phyloP scores from a whole-genome alignment of 129 eudicot genomes.

The Flaveria sonorensis region DNA sequence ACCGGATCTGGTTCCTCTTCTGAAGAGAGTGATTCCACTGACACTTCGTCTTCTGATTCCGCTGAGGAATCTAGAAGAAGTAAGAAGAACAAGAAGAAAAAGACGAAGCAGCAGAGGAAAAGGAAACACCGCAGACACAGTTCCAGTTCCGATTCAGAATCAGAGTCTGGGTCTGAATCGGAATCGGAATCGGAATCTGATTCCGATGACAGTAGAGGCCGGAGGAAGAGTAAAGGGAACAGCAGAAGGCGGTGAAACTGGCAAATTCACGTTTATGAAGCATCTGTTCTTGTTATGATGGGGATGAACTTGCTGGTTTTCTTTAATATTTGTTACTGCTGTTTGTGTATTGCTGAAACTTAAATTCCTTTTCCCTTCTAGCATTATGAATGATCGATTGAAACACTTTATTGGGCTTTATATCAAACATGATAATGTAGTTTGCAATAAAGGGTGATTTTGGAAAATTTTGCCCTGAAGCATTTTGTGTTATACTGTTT shows the following conservation, averaged over 20 bases:
- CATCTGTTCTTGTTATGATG: conserved; percentile 15
- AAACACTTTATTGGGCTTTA: not conserved
- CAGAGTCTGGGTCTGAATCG: conserved; percentile 56
- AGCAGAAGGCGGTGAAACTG: conserved; percentile 51
- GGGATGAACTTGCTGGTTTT: conserved; percentile 1
- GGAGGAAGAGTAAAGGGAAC: conserved; percentile 65
- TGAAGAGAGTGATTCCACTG: conserved; percentile 69
- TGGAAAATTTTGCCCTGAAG: not conserved
- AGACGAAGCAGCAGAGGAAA: conserved; percentile 53
- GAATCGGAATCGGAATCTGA: conserved; percentile 76
- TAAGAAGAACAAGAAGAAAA: conserved; percentile 54
- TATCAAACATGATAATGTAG: not conserved
- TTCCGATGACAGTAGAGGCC: conserved; percentile 61
- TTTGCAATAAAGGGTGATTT: not conserved
- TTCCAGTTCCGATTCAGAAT: conserved; percentile 66
- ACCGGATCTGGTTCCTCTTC: conserved; percentile 65
- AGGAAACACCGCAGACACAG: conserved; percentile 67
- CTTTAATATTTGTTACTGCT: not conserved
- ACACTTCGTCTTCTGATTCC: conserved; percentile 77
- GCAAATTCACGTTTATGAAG: conserved; percentile 16
- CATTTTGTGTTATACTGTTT: not conserved
- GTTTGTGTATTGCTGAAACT: not conserved
- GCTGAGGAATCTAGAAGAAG: conserved; percentile 71
- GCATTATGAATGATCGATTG: not conserved
- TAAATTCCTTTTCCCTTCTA: not conserved